phyloP scores from a whole-genome alignment of 208 protist species.

The Leishmania lainsoni region DNA sequence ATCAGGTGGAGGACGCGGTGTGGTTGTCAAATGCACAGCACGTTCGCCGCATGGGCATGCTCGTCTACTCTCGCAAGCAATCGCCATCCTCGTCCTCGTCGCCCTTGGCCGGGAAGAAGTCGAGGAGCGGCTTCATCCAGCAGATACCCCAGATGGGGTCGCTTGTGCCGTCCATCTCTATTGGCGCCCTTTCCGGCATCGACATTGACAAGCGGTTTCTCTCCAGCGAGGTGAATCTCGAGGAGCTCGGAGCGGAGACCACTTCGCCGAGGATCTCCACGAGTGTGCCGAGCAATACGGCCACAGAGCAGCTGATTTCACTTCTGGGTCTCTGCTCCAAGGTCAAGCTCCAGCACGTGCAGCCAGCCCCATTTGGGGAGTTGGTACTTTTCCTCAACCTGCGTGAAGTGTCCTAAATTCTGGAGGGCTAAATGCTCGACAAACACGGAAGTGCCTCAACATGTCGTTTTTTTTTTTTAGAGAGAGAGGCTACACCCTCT shows the following conservation, averaged over 20 bases:
- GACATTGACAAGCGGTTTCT: slow-evolving; percentile 17
- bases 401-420: slow-evolving; percentile 2
- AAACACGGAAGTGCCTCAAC: background rate
- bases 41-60: slow-evolving; percentile 33
- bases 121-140: background rate
- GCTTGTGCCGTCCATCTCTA: slow-evolving; percentile 21
- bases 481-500: background rate
- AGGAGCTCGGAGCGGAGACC: slow-evolving; percentile 17
- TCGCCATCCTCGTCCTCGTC: slow-evolving; percentile 9
- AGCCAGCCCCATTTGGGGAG: slow-evolving; percentile 29
- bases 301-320: slow-evolving; percentile 27
- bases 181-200: slow-evolving; percentile 22
- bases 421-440: background rate
- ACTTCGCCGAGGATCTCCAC: background rate
- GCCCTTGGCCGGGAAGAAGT: background rate
- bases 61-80: slow-evolving; percentile 17
- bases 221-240: slow-evolving; percentile 27
- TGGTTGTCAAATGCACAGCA: slow-evolving; percentile 26
- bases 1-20: slow-evolving; percentile 28
- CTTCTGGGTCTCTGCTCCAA: slow-evolving; percentile 32
- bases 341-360: slow-evolving; percentile 29
- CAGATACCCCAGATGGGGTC: slow-evolving; percentile 12
- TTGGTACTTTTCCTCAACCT: slow-evolving; percentile 35
- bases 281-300: background rate
- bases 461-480: background rate